Evolutionary conservation across 371 early-diverging fungal genomes (phyloP).

Genomic region (Amoeboradix gromovi): DNA sequence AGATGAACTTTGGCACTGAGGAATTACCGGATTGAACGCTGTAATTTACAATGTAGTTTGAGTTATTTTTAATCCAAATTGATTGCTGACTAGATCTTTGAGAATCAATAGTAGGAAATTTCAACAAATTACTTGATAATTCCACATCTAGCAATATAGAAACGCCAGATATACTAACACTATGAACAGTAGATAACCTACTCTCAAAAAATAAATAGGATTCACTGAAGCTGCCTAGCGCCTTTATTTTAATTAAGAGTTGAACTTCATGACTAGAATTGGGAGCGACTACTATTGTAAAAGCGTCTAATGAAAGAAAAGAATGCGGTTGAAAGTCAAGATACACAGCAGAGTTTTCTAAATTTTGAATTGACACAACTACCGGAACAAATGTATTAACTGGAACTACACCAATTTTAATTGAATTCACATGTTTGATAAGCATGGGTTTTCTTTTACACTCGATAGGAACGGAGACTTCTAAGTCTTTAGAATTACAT

Average conservation of each 20-base stretch:
- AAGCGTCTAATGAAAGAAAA: no score
- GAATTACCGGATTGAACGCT: neutral
- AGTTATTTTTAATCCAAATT: neutral
- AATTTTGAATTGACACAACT: neutral
- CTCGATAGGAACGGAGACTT: neutral
- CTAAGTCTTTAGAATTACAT: neutral
- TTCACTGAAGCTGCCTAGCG: no score
- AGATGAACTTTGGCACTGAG: neutral
- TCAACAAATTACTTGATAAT: neutral
- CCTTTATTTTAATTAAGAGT: no score
- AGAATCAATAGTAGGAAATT: neutral
- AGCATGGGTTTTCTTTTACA: neutral
- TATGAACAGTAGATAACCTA: neutral
- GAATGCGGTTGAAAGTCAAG: no score
- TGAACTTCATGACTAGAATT: no score
- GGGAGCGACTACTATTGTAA: no score
- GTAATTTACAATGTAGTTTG: neutral
- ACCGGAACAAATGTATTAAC: neutral
- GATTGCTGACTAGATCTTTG: neutral
- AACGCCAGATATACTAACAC: neutral
- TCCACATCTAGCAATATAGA: neutral
- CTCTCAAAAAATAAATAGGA: neutral
- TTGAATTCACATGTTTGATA: neutral
- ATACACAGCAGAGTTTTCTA: no score
- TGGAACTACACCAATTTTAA: neutral